Percentiles rank a stretch among this genome's conserved stretches.
These are phyloP conservation scores for Rhytidhysteron rufulum DNA, from an alignment of 2,329 filamentous ascomycete species.

Conservation along the genomic window DNA sequence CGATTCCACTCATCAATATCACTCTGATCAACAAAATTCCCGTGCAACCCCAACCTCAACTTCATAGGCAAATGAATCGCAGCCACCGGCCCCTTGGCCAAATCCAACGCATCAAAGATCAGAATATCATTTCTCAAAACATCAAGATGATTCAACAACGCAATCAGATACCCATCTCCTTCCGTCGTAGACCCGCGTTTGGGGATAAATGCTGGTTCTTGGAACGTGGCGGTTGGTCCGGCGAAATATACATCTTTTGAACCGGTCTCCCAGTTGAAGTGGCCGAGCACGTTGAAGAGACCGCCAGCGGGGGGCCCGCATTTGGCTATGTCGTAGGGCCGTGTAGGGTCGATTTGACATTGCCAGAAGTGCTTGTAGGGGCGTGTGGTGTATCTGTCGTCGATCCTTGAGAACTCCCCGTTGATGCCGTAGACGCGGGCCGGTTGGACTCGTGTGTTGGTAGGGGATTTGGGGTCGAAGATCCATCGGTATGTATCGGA, in stretches of 20 bases:
- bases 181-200: slow-evolving; percentile 38
- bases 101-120: slow-evolving; percentile 40
- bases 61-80: slow-evolving; percentile 39
- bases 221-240: slow-evolving; percentile 43
- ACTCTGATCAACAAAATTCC: slow-evolving; percentile 28
- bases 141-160: slow-evolving; percentile 40
- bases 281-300: slow-evolving; percentile 30
- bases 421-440: slow-evolving; percentile 34
- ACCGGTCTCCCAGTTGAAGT: slow-evolving; percentile 28
- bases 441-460: slow-evolving; percentile 24
- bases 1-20: slow-evolving; percentile 27
- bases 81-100: slow-evolving; percentile 37
- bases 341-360: slow-evolving; percentile 33
- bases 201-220: slow-evolving; percentile 54
- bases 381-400: slow-evolving; percentile 41
- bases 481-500: slow-evolving; percentile 38
- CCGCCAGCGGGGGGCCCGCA: slow-evolving; percentile 29
- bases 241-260: slow-evolving; percentile 32
- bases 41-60: slow-evolving; percentile 28
- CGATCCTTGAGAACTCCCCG: slow-evolving; percentile 44
- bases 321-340: slow-evolving; percentile 28
- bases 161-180: slow-evolving; percentile 50
- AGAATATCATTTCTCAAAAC: slow-evolving; percentile 40
- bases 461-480: slow-evolving; percentile 33
- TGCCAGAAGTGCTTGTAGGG: slow-evolving; percentile 40